Conservation (phyloP, 306 rosid genomes). For the Pyrus betulifolia region DNA sequence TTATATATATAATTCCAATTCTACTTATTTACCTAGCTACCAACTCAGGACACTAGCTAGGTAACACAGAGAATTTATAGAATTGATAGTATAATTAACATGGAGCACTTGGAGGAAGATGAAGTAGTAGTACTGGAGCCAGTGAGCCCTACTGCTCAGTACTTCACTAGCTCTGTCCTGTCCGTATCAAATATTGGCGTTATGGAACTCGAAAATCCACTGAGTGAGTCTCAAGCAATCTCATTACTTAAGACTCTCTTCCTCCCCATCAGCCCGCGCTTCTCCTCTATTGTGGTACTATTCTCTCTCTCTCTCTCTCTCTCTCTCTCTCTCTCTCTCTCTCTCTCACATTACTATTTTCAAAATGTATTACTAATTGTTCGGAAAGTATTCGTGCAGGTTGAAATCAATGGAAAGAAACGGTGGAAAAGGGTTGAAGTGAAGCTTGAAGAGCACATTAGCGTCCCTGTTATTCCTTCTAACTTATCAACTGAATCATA, state of each 20-base stretch:
- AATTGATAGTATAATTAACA: not conserved
- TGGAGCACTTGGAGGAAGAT: not conserved
- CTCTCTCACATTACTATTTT: not conserved
- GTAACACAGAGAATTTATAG: too few species aligned
- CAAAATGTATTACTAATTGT: not conserved
- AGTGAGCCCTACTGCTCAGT: conserved; percentile 54
- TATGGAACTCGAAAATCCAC: conserved; percentile 36
- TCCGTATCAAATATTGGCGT: conserved; percentile 35
- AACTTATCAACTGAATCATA: conserved; percentile 16
- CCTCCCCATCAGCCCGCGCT: conserved; percentile 45
- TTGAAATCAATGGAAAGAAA: conserved; percentile 27
- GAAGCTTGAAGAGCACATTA: conserved; percentile 34
- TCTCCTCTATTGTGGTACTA: conserved; percentile 46
- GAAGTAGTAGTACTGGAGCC: conserved; percentile 21
- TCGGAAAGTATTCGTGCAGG: conserved; percentile 10
- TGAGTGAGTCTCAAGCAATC: conserved; percentile 14
- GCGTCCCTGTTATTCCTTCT: conserved; percentile 19
- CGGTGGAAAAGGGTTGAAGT: conserved; percentile 50
- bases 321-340: not conserved
- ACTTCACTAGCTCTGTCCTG: conserved; percentile 34
- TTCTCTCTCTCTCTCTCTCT: not conserved
- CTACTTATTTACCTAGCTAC: not conserved
- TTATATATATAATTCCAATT: too few species aligned
- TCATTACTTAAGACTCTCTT: conserved; percentile 21
- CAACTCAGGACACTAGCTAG: too few species aligned